phyloP scores from a whole-genome alignment of 768 basidiomycete species.

The Calocera viscosa region DNA sequence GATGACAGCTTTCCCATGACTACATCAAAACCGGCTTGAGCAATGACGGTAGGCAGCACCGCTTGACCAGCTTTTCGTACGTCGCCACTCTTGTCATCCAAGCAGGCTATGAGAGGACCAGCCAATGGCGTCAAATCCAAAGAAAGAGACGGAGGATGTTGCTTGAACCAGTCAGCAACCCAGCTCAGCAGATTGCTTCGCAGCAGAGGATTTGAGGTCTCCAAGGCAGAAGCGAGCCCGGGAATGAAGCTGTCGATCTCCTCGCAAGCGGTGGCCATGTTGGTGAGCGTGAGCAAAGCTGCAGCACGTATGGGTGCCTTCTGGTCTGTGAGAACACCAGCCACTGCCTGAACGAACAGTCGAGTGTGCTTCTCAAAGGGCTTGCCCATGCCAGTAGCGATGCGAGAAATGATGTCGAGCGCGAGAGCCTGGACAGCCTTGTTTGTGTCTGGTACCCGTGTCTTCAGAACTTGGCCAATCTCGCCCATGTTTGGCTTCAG shows the following conservation, averaged over 20 bases:
- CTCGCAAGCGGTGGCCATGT: slow-evolving; percentile 74
- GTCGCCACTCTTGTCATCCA: slow-evolving; percentile 86
- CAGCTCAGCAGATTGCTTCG: slow-evolving; percentile 67
- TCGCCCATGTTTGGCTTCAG: slow-evolving; percentile 88
- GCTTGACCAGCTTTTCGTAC: slow-evolving; percentile 85
- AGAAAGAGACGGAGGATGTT: slow-evolving; percentile 39
- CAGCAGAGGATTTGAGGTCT: slow-evolving; percentile 76
- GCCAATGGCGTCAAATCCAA: slow-evolving; percentile 64
- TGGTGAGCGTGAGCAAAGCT: slow-evolving; percentile 62
- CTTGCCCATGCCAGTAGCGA: slow-evolving; percentile 90
- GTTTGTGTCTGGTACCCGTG: slow-evolving; percentile 81
- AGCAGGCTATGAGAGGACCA: slow-evolving; percentile 50
- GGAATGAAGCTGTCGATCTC: slow-evolving; percentile 70
- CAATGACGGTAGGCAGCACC: slow-evolving; percentile 62
- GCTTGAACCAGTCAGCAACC: slow-evolving; percentile 68
- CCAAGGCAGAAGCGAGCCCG: slow-evolving; percentile 67
- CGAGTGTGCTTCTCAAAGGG: slow-evolving; percentile 84
- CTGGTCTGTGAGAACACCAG: slow-evolving; percentile 81
- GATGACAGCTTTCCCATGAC: slow-evolving; percentile 76
- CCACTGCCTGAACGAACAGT: slow-evolving; percentile 61
- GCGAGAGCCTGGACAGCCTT: slow-evolving; percentile 85
- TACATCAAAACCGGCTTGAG: slow-evolving; percentile 64
- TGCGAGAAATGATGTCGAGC: slow-evolving; percentile 76
- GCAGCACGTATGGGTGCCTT: slow-evolving; percentile 75
- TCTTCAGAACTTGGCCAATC: slow-evolving; percentile 77